Evolutionary conservation across 768 basidiomycete species (phyloP), one percentile per base, ranked within the genome.

Genomic region (Auriscalpium microsporum): DNA sequence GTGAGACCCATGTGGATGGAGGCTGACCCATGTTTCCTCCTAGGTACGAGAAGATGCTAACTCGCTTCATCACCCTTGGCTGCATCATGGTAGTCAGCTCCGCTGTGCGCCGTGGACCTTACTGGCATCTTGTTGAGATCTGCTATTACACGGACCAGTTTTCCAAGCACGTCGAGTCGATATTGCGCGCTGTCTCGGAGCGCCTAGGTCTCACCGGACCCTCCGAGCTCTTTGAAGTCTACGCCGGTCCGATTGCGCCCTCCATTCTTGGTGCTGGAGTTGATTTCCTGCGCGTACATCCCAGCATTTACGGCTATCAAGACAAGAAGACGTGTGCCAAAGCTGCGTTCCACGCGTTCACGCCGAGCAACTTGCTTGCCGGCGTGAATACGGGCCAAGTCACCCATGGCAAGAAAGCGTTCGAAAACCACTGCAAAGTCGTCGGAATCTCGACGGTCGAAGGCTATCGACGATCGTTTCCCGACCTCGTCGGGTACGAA

Each of bases 111-210:
- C 82, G 90, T 14, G 87, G 84, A 4, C 79, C 92, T 1, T 93
- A 95, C 65, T 94, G 87, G 83, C 87, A 95, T 68, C 66, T 98
- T 49, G 72, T 97, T 56, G 92, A 94, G 67, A 79, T 80, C 7
- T 80, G 79, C 68, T 62, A 73, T 59, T 73, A 59, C 69, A 75
- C 58, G 65, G 61, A 72, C 71, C 45, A 70, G 75, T 69, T 62
- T 71, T 56, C 64, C 53, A 34, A 42, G 10, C 70, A 74, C 53
- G 71, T 80, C 45, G 69, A 76, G 55, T 73, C 76, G 8, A 73
- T 87, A 40, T 71, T 97, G 38, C 63, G 62, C 14, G 81, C 81
- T 8, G 83, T 87, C 19, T 79, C 89, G 0, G 66, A 72, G 50
- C 75, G 86, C 8, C 73, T 98, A 48, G 91, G 90, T 13, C 67